Base-by-base conservation (phyloP, 2,329 filamentous ascomycete genomes). In the Arthrobotrys megalospora region DNA sequence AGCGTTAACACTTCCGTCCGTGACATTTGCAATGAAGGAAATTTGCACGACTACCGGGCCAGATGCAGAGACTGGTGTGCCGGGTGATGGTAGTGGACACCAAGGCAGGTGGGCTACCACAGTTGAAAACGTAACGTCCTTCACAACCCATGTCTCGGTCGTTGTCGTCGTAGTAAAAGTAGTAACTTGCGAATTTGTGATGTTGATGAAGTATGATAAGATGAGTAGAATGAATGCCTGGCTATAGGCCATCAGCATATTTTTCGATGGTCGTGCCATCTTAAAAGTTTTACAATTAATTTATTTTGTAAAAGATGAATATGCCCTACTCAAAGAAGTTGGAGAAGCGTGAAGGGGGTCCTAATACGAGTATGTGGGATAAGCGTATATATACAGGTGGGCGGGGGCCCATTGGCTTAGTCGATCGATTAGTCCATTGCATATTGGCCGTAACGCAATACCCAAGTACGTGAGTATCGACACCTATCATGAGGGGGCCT, bases 51-150 rank as follows among this genome's bases (percentile, higher is more conserved):
- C 55, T 24, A 60, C 43, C n/a, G 55, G 36, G 0, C 55, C 55
- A 12, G 55, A 60, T 60, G 55, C 55, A 3, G 55, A 60, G 11
- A 60, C 36, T 0, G 55, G 10, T 24, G 36, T 11, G 3, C 19
- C 19, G 10, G 16, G 10, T 6, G 55, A 6, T 24, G 55, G 55
- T n/a, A 24, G 19, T 3, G 55, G 34, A 11, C 55, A 60, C 24
- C 19, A 60, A n/a, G 55, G 55, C 6, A 60, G 16, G 19, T 12
- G 55, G 0, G 36, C 28, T 7, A 43, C 36, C 5, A 60, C 55
- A 2, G 55, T 60, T n/a, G 55, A 60, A 28, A 60, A 43, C 11
- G n/a, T n/a, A n/a, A 60, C 55, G 43, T 60, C 55, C 6, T 60
- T 60, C 10, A 60, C 12, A 21, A 60, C 24, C 55, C 55, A 43